Evolutionary conservation across 2,329 filamentous ascomycete species (phyloP).

Genomic region (Aspergillus bombycis): DNA sequence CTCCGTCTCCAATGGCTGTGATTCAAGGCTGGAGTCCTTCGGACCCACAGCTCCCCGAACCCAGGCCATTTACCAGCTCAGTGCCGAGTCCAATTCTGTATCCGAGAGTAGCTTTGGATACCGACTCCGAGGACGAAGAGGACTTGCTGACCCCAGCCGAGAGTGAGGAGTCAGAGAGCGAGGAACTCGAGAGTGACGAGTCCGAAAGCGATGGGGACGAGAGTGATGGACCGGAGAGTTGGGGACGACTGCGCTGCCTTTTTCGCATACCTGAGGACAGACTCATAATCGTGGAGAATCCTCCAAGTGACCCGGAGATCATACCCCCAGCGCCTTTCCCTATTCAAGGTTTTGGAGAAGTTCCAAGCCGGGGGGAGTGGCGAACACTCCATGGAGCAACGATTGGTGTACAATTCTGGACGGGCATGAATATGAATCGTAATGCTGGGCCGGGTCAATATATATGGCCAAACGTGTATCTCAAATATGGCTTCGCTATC

Average conservation of each 20-base stretch:
- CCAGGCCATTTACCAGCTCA: not conserved
- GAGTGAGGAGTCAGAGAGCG: not conserved
- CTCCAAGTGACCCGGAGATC: not conserved
- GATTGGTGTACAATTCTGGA: not conserved
- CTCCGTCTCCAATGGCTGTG: not conserved
- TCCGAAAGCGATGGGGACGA: not conserved
- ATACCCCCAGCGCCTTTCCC: not conserved
- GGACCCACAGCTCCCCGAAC: not conserved
- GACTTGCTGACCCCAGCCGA: not conserved
- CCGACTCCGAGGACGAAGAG: not conserved
- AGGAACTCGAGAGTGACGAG: not conserved
- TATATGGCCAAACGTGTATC: not conserved
- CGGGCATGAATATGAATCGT: not conserved
- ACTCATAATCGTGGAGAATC: not conserved
- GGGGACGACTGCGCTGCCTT: not conserved
- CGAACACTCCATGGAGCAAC: not conserved
- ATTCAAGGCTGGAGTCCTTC: not conserved
- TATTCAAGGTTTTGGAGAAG: not conserved
- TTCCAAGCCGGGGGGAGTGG: not conserved
- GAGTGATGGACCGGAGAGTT: fast-evolving
- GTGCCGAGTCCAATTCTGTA: too few relatives aligned
- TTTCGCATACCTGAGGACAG: not conserved
- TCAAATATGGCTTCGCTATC: slow-evolving; percentile 3
- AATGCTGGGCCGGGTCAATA: not conserved
- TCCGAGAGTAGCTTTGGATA: not conserved